Evolutionary conservation across 331 rosid genomes (phyloP).

Genomic region (Phaseolus coccineus): DNA sequence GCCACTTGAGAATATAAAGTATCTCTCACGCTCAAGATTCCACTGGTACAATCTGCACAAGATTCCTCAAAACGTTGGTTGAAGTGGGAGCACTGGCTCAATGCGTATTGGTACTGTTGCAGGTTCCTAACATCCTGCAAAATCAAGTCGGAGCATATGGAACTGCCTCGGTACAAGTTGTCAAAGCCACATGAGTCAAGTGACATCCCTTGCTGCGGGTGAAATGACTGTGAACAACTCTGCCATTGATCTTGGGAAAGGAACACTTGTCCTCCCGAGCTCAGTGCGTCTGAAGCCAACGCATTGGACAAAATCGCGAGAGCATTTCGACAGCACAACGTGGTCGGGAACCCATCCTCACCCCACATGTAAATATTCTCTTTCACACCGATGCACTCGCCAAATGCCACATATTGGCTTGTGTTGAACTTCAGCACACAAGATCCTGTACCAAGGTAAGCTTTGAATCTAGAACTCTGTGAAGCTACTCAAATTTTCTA

Average conservation of each 20-base stretch:
- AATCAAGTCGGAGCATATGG: slow-evolving; percentile 45
- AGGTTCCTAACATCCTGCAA: slow-evolving; percentile 16
- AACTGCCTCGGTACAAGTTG: slow-evolving; percentile 39
- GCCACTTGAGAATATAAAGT: background rate
- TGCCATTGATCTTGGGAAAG: slow-evolving; percentile 46
- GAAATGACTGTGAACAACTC: slow-evolving; percentile 47
- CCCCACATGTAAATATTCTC: slow-evolving; percentile 56
- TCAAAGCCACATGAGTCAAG: slow-evolving; percentile 52
- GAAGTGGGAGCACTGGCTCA: slow-evolving; percentile 53
- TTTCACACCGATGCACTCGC: slow-evolving; percentile 50
- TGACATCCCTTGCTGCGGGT: slow-evolving; percentile 42
- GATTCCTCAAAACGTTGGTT: slow-evolving; percentile 14
- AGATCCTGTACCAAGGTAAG: slow-evolving; percentile 38
- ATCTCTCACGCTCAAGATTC: slow-evolving; percentile 45
- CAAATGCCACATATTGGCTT: slow-evolving; percentile 46
- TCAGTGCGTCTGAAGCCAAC: slow-evolving; percentile 40
- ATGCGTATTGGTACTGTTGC: slow-evolving; percentile 43
- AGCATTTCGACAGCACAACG: slow-evolving; percentile 72
- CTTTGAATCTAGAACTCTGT: background rate
- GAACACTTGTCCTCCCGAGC: slow-evolving; percentile 36
- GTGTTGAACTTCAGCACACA: slow-evolving; percentile 59
- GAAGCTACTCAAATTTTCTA: background rate
- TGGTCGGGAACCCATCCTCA: slow-evolving; percentile 50
- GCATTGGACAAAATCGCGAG: slow-evolving; percentile 58
- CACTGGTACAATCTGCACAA: slow-evolving; percentile 51